A percentile compares a stretch with the other conserved stretches of the same genome.
Evolutionary conservation across 73 alveolate genomes (phyloP).

Genomic region (Blepharisma japonicum): DNA sequence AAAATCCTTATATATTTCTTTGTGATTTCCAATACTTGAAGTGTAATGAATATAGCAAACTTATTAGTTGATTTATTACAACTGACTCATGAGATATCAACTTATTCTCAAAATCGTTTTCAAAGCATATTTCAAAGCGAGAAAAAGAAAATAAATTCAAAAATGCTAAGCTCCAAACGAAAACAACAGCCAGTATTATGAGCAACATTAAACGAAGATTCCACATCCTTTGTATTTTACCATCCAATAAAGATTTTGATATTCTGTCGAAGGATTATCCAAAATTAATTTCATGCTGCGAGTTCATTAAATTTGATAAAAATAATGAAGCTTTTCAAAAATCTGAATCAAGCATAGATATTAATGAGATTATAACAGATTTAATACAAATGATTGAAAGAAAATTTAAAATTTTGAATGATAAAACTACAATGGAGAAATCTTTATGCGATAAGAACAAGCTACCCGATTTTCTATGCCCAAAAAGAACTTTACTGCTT

Average conservation of each 20-base stretch:
- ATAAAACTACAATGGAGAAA: too few relatives aligned
- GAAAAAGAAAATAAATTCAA: constrained; percentile 5
- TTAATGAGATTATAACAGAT: too few relatives aligned
- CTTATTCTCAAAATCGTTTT: not conserved
- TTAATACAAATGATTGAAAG: too few relatives aligned
- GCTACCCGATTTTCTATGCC: too few relatives aligned
- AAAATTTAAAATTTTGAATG: too few relatives aligned
- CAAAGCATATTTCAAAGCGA: not conserved
- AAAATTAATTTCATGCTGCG: not conserved
- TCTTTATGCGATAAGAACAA: too few relatives aligned
- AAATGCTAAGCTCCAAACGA: too few relatives aligned
- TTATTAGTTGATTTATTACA: not conserved
- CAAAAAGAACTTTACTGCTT: too few relatives aligned
- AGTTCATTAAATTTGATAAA: not conserved
- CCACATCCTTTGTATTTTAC: not conserved
- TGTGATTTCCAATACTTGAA: not conserved
- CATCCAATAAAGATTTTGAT: constrained; percentile 7
- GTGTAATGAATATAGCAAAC: not conserved
- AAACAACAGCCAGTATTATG: too few relatives aligned
- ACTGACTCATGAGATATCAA: not conserved
- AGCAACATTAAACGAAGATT: not conserved
- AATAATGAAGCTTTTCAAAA: not conserved
- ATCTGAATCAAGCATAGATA: too few relatives aligned
- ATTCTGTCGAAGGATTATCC: not conserved
- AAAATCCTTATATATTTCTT: constrained; percentile 2